A percentile compares a stretch with the other conserved stretches of the same genome.
Evolutionary conservation across 2,329 filamentous ascomycete genomes (phyloP).

Genomic region (Corynespora cassiicola): DNA sequence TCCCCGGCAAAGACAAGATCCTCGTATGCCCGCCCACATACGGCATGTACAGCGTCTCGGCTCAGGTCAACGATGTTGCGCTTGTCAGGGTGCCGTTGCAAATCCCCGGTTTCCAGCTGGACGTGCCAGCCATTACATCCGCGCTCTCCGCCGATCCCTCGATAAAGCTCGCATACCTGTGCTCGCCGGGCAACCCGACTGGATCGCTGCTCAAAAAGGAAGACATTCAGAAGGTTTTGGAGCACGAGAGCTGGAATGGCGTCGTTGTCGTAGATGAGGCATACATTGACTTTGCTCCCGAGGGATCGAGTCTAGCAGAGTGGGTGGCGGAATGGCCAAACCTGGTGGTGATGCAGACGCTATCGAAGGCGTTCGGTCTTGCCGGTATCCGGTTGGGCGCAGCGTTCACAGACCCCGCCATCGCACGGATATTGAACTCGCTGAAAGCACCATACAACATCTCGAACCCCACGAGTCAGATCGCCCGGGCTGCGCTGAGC

Average conservation of each 20-base stretch:
- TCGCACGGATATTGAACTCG: slow-evolving; percentile 84
- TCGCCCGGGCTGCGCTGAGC: slow-evolving; percentile 77
- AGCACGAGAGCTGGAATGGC: slow-evolving; percentile 93
- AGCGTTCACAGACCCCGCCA: slow-evolving; percentile 76
- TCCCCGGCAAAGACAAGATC: slow-evolving; percentile 85
- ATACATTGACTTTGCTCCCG: slow-evolving; percentile 91
- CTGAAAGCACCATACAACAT: slow-evolving; percentile 98
- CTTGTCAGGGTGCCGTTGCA: slow-evolving; percentile 87
- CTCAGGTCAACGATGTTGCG: slow-evolving; percentile 89
- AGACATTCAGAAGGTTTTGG: slow-evolving; percentile 75
- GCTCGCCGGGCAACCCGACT: slow-evolving; percentile 94
- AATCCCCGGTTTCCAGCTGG: slow-evolving; percentile 73
- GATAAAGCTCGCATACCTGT: slow-evolving; percentile 91
- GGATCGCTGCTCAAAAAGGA: slow-evolving; percentile 77
- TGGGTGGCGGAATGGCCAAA: slow-evolving; percentile 95
- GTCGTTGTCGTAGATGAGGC: slow-evolving; percentile 93
- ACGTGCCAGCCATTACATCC: slow-evolving; percentile 71
- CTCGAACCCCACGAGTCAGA: slow-evolving; percentile 81
- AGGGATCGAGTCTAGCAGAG: slow-evolving; percentile 81
- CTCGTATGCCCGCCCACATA: slow-evolving; percentile 96
- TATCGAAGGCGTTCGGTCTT: slow-evolving; percentile 97
- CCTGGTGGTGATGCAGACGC: slow-evolving; percentile 95
- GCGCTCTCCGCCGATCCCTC: slow-evolving; percentile 67
- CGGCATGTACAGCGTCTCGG: slow-evolving; percentile 96
- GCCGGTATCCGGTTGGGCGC: slow-evolving; percentile 91